Evolutionary conservation across 2,329 filamentous ascomycete genomes (phyloP).

Genomic region (Tetracladium maxilliforme): DNA sequence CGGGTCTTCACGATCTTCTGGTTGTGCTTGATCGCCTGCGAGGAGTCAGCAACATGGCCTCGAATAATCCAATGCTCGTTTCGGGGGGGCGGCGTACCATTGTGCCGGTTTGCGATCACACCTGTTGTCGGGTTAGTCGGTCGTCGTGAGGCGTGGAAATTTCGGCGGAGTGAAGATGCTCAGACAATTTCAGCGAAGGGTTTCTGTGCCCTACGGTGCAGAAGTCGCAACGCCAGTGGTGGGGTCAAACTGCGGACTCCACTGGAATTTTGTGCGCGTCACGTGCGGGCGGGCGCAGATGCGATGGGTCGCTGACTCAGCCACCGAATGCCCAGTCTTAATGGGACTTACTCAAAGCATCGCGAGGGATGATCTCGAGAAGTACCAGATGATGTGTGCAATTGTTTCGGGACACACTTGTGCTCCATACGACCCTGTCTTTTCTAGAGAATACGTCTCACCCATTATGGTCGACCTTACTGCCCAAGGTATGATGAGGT

Average conservation of each 20-base stretch:
- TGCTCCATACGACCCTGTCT: no score
- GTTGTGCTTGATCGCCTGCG: conserved; percentile 99
- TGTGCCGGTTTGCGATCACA: conserved; percentile 13
- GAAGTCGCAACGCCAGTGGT: not conserved
- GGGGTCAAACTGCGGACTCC: not conserved
- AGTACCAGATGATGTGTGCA: no score
- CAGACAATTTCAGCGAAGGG: conserved; percentile 1
- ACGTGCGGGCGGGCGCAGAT: not conserved
- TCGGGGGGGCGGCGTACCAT: not conserved
- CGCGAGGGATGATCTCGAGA: no score
- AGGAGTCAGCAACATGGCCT: not conserved
- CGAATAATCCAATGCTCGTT: not conserved
- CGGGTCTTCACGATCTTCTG: conserved; percentile 95
- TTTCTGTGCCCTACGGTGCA: conserved; percentile 1
- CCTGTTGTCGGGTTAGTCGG: conserved; percentile 10
- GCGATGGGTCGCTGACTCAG: not conserved
- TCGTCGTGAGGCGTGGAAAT: conserved; percentile 4
- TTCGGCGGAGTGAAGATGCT: not conserved
- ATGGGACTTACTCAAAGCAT: no score
- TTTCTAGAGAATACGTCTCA: no score
- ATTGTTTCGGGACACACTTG: no score
- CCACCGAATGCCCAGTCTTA: no score
- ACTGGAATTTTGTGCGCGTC: no score
- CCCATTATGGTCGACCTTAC: no score
- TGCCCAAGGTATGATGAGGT: no score